These are phyloP conservation scores for Ogataea salicorniae DNA, from an alignment of 805 yeast species.

Conservation along the genomic window DNA sequence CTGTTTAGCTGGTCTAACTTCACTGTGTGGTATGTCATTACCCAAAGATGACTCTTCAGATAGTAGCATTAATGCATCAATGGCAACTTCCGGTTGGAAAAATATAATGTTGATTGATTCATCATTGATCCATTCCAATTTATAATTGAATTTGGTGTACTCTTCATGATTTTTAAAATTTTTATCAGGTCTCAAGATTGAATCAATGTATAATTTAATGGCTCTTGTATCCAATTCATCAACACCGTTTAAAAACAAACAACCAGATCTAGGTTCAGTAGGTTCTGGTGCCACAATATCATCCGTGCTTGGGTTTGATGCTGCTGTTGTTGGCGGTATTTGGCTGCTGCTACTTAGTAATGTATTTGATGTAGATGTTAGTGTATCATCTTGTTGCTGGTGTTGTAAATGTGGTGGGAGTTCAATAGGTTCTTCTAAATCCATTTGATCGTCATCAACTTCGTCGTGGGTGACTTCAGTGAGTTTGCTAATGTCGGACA, in stretches of 20 bases:
- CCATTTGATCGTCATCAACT: slow-evolving; percentile 19
- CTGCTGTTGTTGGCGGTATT: no score
- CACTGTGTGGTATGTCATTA: slow-evolving; percentile 19
- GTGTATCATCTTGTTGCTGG: slow-evolving; percentile 2
- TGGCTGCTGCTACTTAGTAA: no score
- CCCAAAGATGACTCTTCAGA: slow-evolving; percentile 9
- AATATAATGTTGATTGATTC: slow-evolving; percentile 52
- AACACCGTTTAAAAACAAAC: slow-evolving; percentile 53
- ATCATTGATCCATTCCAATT: slow-evolving; percentile 66
- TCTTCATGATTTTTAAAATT: slow-evolving; percentile 25
- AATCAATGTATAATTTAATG: slow-evolving; percentile 50
- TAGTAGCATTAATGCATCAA: slow-evolving; percentile 16
- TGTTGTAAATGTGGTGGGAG: slow-evolving; percentile 24
- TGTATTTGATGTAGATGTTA: neutral
- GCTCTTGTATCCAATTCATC: slow-evolving; percentile 58
- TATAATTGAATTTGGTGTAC: slow-evolving; percentile 30
- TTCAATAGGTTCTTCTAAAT: slow-evolving; percentile 10
- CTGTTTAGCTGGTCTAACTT: slow-evolving; percentile 38
- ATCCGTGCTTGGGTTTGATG: neutral
- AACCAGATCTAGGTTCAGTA: slow-evolving; percentile 37
- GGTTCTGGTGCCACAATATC: slow-evolving; percentile 11
- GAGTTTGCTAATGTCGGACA: slow-evolving; percentile 16
- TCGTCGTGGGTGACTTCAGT: slow-evolving; percentile 16
- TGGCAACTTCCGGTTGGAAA: slow-evolving; percentile 27
- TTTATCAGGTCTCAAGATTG: slow-evolving; percentile 33